These are phyloP conservation scores for Dactylellina haptotyla DNA, from an alignment of 2,329 filamentous ascomycete genomes.

Conservation along the genomic window DNA sequence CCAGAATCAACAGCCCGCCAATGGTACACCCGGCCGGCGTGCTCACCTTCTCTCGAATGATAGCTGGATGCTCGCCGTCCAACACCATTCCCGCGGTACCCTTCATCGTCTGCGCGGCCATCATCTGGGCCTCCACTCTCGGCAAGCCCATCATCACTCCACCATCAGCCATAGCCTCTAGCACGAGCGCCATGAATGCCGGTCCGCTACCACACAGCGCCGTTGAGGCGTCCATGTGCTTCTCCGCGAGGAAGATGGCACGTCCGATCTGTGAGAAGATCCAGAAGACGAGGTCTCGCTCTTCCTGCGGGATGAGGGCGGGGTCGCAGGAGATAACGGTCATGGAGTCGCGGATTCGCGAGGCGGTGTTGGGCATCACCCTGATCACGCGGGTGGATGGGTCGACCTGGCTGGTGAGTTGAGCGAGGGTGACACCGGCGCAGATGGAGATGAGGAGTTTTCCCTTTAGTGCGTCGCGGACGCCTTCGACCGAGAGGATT, in stretches of 20 bases:
- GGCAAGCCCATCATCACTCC: constrained; percentile 82
- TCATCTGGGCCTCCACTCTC: constrained; percentile 75
- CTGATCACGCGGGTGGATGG: constrained; percentile 72
- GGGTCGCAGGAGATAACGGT: constrained; percentile 76
- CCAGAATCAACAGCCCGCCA: constrained; percentile 75
- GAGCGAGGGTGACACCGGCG: constrained; percentile 76
- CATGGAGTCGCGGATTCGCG: constrained; percentile 79
- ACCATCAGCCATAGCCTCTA: constrained; percentile 80
- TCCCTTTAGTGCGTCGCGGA: constrained; percentile 76
- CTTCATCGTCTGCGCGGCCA: constrained; percentile 82
- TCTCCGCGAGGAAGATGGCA: constrained; percentile 73
- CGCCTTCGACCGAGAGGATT: constrained; percentile 74
- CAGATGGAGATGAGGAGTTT: constrained; percentile 86
- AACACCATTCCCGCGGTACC: constrained; percentile 76
- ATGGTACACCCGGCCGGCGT: constrained; percentile 83
- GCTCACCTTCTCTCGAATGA: constrained; percentile 78
- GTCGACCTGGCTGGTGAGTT: constrained; percentile 71
- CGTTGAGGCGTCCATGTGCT: constrained; percentile 77
- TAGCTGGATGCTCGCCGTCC: constrained; percentile 76
- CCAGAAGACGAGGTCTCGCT: constrained; percentile 72
- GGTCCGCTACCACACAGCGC: constrained; percentile 79
- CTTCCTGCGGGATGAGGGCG: constrained; percentile 67
- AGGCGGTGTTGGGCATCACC: constrained; percentile 86
- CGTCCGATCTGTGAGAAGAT: constrained; percentile 80
- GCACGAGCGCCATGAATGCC: constrained; percentile 78